phyloP scores from a whole-genome alignment of 2,329 filamentous ascomycete genomes.

The Penicillium expansum region DNA sequence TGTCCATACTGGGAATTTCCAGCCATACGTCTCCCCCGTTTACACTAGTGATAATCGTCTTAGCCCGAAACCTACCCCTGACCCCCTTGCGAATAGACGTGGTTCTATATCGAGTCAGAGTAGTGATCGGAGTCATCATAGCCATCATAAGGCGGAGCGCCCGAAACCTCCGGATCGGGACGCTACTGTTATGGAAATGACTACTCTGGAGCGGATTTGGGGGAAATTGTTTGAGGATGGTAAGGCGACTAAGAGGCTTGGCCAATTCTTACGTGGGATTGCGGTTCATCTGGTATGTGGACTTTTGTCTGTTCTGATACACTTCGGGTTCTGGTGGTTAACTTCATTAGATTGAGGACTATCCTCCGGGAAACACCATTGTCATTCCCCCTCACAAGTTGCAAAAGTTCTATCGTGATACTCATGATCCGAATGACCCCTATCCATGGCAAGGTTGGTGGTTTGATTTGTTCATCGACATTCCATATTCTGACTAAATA shows the following conservation, averaged over 20 bases:
- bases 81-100: slow-evolving; percentile 26
- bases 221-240: slow-evolving; percentile 69
- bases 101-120: slow-evolving; percentile 38
- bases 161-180: slow-evolving; percentile 40
- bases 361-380: slow-evolving; percentile 63
- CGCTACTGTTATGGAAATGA: slow-evolving; percentile 49
- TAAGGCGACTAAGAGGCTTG: slow-evolving; percentile 64
- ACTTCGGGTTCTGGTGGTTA: slow-evolving; percentile 4
- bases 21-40: slow-evolving; percentile 21
- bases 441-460: slow-evolving; percentile 65
- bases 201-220: slow-evolving; percentile 71
- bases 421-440: slow-evolving; percentile 61
- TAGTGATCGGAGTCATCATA: slow-evolving; percentile 30
- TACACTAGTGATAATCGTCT: slow-evolving; percentile 23
- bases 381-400: slow-evolving; percentile 76
- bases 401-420: slow-evolving; percentile 67
- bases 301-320: neutral
- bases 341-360: slow-evolving; percentile 62
- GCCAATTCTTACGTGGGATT: slow-evolving; percentile 69
- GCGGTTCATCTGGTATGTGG: slow-evolving; percentile 67
- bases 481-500: slow-evolving; percentile 11
- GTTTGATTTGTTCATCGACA: neutral
- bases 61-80: slow-evolving; percentile 22
- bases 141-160: slow-evolving; percentile 27
- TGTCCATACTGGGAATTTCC: slow-evolving; percentile 13